Base-by-base conservation (phyloP, 768 basidiomycete genomes). In the Trametes meyenii region DNA sequence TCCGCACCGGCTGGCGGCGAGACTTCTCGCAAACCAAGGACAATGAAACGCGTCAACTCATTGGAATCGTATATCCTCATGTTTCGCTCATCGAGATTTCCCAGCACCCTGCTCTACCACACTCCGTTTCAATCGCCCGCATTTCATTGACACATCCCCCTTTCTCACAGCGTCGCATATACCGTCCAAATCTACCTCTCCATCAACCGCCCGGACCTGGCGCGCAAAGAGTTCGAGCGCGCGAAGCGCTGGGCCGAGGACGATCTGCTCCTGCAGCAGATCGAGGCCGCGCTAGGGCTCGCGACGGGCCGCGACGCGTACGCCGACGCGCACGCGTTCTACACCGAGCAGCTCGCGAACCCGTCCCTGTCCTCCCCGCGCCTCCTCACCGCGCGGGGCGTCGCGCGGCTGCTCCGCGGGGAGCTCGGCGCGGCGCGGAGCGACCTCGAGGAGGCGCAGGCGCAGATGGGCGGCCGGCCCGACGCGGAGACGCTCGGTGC, bases 161-260 rank as follows among this genome's bases (percentile, higher is more conserved):
- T 21, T n/a, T n/a, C 50, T n/a, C 50, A 11, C 54, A 96, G 95
- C 43, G 87, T 92, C 38, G 89, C 93, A 4, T 75, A 94, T 45
- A 85, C 90, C 49, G 86, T 90, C 13, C 92, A 96, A 70, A 85
- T 96, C 52, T 92, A 94, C 71, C 85, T 98, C 39, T 92, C 92
- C n/a, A 92, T 96, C 59, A 84, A 91, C 72, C 88, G 95, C 43
- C 79, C 88, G 36, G 94, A 92, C 76, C 83, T 95, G 40, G 95
- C 95, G 26, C 90, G 87, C 75, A 90, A 87, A 70, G 89, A 92
- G 68, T 89, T 92, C 70, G 88, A 91, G 35, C 83, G 86, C 23
- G 90, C 92, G 24, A 90, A 94, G 74, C 83, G 82, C 55, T 92
- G 87, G 81, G 91, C 91, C 7, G 94, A 95, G 71, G 95, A 97